These are phyloP conservation scores for Phytophthora citrophthora DNA, from an alignment of 352 stramenopile genomes.

Conservation along the genomic window DNA sequence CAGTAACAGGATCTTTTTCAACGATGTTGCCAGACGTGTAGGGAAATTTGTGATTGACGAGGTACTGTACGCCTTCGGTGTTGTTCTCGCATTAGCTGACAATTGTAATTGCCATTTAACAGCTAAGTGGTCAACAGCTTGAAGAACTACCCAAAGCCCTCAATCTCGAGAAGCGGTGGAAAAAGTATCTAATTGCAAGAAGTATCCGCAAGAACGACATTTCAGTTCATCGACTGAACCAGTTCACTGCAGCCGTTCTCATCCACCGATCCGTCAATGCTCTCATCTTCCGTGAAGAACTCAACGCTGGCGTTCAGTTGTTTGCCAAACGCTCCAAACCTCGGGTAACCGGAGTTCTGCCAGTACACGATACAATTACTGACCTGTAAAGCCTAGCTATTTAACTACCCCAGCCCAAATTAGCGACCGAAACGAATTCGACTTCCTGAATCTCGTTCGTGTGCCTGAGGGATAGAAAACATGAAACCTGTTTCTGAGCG, in stretches of 20 bases:
- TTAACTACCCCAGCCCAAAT: not conserved
- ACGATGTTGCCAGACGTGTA: conserved; percentile 58
- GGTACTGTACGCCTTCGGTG: conserved; percentile 9
- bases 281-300: conserved; percentile 55
- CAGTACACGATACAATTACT: not conserved
- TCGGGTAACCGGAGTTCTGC: conserved; percentile 1
- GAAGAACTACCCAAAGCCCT: conserved; percentile 51
- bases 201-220: conserved; percentile 66
- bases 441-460: not conserved
- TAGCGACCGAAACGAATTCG: conserved; percentile 13
- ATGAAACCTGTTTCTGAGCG: conserved; percentile 16
- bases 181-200: conserved; percentile 51
- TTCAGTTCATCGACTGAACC: conserved; percentile 56
- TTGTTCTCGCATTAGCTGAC: not conserved
- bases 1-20: conserved; percentile 74
- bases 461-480: not conserved
- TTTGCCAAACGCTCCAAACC: conserved; percentile 29
- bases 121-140: conserved; percentile 62
- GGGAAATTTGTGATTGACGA: conserved; percentile 70
- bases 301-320: conserved; percentile 51
- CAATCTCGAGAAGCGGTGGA: conserved; percentile 68
- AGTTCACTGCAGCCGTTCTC: conserved; percentile 53
- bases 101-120: not conserved
- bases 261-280: conserved; percentile 60
- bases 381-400: too few species aligned